Conservation (phyloP, 305 asterid species). For the Fraxinus ornus region DNA sequence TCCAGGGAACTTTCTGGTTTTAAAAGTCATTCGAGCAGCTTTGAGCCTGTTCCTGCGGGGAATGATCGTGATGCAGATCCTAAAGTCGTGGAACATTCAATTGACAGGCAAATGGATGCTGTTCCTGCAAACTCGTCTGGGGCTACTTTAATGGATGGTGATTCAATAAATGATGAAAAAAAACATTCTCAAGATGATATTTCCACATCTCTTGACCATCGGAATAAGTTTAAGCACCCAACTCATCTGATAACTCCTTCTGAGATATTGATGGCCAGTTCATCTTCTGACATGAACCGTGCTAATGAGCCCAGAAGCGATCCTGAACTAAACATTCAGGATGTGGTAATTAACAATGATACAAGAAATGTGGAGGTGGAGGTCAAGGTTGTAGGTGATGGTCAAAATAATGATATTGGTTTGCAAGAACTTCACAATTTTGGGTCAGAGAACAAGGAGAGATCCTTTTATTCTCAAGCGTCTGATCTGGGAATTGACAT, state of each 20-base stretch:
- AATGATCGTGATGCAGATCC: slow-evolving; percentile 47
- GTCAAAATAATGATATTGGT: slow-evolving; percentile 52
- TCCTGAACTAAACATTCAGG: slow-evolving; percentile 54
- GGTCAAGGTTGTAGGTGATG: slow-evolving; percentile 66
- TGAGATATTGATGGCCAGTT: slow-evolving; percentile 73
- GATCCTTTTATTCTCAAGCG: slow-evolving; percentile 74
- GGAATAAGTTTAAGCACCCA: slow-evolving; percentile 74
- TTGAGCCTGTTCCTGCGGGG: slow-evolving; percentile 46
- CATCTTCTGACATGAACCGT: slow-evolving; percentile 62
- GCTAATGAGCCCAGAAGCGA: slow-evolving; percentile 54
- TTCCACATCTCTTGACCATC: slow-evolving; percentile 49
- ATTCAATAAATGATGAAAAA: slow-evolving; percentile 47
- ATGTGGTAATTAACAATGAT: slow-evolving; percentile 49
- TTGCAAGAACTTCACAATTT: slow-evolving; percentile 50
- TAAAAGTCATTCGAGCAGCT: slow-evolving; percentile 55
- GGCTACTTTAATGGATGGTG: slow-evolving; percentile 55
- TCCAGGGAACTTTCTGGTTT: slow-evolving; percentile 64
- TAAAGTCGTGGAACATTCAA: slow-evolving; percentile 61
- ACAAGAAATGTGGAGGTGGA: slow-evolving; percentile 57
- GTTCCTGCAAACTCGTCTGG: slow-evolving; percentile 48
- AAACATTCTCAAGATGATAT: slow-evolving; percentile 55
- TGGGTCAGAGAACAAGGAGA: slow-evolving; percentile 64
- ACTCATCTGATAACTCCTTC: slow-evolving; percentile 93
- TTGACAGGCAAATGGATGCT: slow-evolving; percentile 59
- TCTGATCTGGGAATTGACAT: slow-evolving; percentile 76